These are phyloP conservation scores for Tuber calosporum DNA, from an alignment of 495 filamentous ascomycete species.

Conservation along the genomic window DNA sequence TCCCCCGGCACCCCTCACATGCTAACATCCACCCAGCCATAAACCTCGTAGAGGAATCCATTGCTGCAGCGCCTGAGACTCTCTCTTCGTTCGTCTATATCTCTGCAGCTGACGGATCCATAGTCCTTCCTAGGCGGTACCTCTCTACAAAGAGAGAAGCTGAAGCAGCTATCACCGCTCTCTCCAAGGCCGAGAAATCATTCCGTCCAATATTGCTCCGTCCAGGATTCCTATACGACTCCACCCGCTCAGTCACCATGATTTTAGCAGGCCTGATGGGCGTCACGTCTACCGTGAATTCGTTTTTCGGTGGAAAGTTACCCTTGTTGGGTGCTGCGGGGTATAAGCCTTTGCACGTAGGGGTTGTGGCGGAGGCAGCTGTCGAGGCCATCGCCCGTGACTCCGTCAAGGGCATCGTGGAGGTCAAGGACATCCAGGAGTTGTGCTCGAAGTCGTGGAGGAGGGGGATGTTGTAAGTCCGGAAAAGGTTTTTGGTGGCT, in stretches of 20 bases:
- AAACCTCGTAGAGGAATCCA: slow-evolving; percentile 74
- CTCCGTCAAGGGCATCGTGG: slow-evolving; percentile 60
- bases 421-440: slow-evolving; percentile 61
- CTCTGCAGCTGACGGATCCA: slow-evolving; percentile 77
- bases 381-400: slow-evolving; percentile 71
- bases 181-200: slow-evolving; percentile 52
- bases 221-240: slow-evolving; percentile 84
- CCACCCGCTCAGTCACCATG: slow-evolving; percentile 69
- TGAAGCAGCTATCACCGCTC: slow-evolving; percentile 63
- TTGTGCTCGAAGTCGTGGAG: slow-evolving; percentile 72
- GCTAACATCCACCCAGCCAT: slow-evolving; percentile 50
- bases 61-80: slow-evolving; percentile 54
- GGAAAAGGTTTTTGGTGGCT: neutral
- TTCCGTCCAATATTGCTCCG: slow-evolving; percentile 77
- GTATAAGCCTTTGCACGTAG: slow-evolving; percentile 77
- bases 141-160: slow-evolving; percentile 89
- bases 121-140: slow-evolving; percentile 74
- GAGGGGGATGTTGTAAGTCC: slow-evolving; percentile 63
- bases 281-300: slow-evolving; percentile 64
- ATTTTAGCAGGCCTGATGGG: slow-evolving; percentile 69
- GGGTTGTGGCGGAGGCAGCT: slow-evolving; percentile 74
- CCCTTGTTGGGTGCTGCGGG: slow-evolving; percentile 72
- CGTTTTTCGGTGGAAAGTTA: slow-evolving; percentile 62
- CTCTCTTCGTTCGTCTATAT: slow-evolving; percentile 74
- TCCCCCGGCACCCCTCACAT: slow-evolving; percentile 10